phyloP scores from a whole-genome alignment of 805 yeast genomes.

The Wickerhamomyces chambardii region DNA sequence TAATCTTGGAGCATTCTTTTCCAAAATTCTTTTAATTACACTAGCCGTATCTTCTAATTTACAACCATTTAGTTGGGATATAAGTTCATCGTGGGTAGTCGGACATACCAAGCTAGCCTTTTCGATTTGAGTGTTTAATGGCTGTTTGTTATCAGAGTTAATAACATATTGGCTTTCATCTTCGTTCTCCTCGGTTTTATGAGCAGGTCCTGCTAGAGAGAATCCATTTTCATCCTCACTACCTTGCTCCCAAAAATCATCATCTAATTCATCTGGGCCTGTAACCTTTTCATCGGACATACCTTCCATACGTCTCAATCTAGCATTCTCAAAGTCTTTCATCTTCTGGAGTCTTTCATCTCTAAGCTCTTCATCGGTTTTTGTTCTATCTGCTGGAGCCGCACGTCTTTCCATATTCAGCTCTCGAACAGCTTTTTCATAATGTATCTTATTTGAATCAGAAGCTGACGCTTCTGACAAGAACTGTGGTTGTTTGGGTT shows the following conservation, averaged over 20 bases:
- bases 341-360: conserved; percentile 52
- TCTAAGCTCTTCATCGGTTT: conserved; percentile 63
- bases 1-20: conserved; percentile 62
- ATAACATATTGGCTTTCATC: too few species aligned
- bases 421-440: conserved; percentile 60
- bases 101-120: conserved; percentile 33
- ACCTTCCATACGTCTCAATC: conserved; percentile 71
- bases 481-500: conserved; percentile 16
- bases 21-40: conserved; percentile 46
- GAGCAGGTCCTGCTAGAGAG: conserved; percentile 19
- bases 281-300: conserved; percentile 32
- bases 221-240: conserved; percentile 35
- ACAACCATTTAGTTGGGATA: conserved; percentile 22
- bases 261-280: conserved; percentile 64
- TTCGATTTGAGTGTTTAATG: conserved; percentile 9
- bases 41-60: conserved; percentile 33
- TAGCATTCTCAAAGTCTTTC: conserved; percentile 56
- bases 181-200: conserved; percentile 30
- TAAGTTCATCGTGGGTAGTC: conserved; percentile 31
- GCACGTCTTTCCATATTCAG: conserved; percentile 66
- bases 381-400: conserved; percentile 74
- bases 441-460: conserved; percentile 35
- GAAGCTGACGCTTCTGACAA: conserved; percentile 24
- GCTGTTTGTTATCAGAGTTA: conserved; percentile 20
- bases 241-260: conserved; percentile 58